phyloP scores from a whole-genome alignment of 2,329 filamentous ascomycete genomes.

The Talaromyces atroroseus region DNA sequence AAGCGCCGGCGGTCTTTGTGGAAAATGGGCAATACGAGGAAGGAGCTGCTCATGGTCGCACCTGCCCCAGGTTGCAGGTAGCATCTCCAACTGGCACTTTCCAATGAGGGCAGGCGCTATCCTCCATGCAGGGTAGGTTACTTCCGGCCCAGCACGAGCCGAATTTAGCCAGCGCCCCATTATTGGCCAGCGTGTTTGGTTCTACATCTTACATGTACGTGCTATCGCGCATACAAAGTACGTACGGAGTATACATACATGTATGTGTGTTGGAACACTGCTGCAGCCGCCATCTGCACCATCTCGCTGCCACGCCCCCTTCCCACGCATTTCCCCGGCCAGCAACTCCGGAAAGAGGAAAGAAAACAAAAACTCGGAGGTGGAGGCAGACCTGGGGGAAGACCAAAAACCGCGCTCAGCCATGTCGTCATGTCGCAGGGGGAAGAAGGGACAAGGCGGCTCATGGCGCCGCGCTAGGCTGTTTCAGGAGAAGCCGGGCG shows the following conservation, averaged over 20 bases:
- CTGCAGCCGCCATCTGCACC: too few species aligned
- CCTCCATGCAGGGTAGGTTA: neutral
- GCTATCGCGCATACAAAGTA: too few species aligned
- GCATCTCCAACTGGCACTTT: neutral
- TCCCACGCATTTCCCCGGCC: too few species aligned
- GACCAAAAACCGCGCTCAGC: conserved; percentile 1
- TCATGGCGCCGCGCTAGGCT: conserved; percentile 1
- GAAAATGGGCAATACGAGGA: neutral
- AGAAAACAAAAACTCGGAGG: neutral
- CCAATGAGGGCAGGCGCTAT: neutral
- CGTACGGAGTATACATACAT: too few species aligned
- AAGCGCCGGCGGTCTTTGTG: neutral
- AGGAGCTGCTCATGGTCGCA: neutral
- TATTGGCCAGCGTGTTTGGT: neutral
- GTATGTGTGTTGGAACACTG: too few species aligned
- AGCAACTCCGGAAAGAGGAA: too few species aligned
- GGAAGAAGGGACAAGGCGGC: neutral
- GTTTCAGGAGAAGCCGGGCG: conserved; percentile 9
- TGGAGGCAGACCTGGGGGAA: conserved; percentile 5
- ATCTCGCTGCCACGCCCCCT: too few species aligned
- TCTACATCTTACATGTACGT: too few species aligned
- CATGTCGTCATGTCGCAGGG: conserved; percentile 10
- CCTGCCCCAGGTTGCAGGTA: neutral
- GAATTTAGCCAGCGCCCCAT: neutral
- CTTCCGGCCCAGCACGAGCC: neutral